phyloP scores from a whole-genome alignment of 257 asterid genomes.

The Penstemon davidsonii region DNA sequence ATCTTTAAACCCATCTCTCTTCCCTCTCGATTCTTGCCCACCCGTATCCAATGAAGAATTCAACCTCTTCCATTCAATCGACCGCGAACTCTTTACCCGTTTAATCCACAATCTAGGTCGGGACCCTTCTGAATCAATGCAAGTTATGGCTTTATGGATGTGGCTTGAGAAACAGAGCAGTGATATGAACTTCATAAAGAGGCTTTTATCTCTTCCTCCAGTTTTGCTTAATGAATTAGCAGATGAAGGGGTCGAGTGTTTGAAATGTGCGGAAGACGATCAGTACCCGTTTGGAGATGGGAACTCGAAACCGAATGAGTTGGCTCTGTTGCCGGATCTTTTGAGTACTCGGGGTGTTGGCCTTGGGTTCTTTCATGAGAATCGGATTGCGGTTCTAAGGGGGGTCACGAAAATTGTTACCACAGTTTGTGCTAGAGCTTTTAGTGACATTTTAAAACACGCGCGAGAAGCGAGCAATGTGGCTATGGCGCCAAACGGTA shows the following conservation, averaged over 20 bases:
- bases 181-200: conserved; percentile 28
- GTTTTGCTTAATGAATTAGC: conserved; percentile 32
- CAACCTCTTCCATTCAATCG: conserved; percentile 50
- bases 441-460: conserved; percentile 39
- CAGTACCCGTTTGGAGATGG: not conserved
- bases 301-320: not conserved
- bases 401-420: conserved; percentile 29
- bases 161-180: conserved; percentile 51
- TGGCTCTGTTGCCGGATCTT: conserved; percentile 32
- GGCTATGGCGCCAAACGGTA: not conserved
- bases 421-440: conserved; percentile 50
- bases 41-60: conserved; percentile 48
- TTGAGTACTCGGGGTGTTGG: conserved; percentile 16
- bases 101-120: conserved; percentile 42
- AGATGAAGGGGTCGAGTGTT: conserved; percentile 47
- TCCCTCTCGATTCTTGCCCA: conserved; percentile 28
- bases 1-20: conserved; percentile 23
- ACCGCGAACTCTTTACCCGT: conserved; percentile 42
- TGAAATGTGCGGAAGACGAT: conserved; percentile 41
- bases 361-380: conserved; percentile 38
- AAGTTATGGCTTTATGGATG: conserved; percentile 52
- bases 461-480: not conserved
- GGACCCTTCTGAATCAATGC: conserved; percentile 51
- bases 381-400: conserved; percentile 35
- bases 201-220: conserved; percentile 36